phyloP scores from a whole-genome alignment of 352 stramenopile species.

The Phytophthora boehmeriae region DNA sequence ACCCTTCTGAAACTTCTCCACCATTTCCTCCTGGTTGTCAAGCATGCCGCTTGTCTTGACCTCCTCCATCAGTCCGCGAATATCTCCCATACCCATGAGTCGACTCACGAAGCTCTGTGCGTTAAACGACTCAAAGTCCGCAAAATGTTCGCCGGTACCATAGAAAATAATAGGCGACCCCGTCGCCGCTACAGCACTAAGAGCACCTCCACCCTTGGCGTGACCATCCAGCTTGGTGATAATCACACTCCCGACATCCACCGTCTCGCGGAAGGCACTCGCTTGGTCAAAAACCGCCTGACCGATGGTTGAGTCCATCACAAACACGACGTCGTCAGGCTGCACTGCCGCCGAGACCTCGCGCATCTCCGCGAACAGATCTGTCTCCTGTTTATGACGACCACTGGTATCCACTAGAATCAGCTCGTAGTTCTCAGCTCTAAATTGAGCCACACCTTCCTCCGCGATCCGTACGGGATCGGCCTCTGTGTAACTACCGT shows the following conservation, averaged over 20 bases:
- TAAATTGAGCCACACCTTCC: conserved; percentile 97
- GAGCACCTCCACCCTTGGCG: conserved; percentile 97
- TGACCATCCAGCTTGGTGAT: conserved; percentile 99
- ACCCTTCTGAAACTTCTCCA: conserved; percentile 96
- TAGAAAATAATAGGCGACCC: conserved; percentile 99
- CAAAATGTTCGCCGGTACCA: conserved; percentile 97
- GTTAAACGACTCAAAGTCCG: conserved; percentile 98
- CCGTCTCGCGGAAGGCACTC: conserved; percentile 94
- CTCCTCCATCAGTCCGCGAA: conserved; percentile 95
- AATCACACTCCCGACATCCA: conserved; percentile 98
- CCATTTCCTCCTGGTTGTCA: conserved; percentile 96
- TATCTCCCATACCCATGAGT: conserved; percentile 98
- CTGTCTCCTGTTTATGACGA: conserved; percentile 97
- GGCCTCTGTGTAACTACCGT: conserved; percentile 98
- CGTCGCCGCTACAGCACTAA: conserved; percentile 98
- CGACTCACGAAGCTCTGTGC: conserved; percentile 97
- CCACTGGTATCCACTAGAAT: conserved; percentile 99
- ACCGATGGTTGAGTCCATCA: conserved; percentile 99
- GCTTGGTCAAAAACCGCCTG: conserved; percentile 98
- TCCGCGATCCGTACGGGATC: conserved; percentile 98
- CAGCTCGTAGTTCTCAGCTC: conserved; percentile 97
- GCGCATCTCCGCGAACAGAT: conserved; percentile 99
- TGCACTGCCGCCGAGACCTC: conserved; percentile 96
- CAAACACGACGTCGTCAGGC: conserved; percentile 98
- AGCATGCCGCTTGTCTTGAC: conserved; percentile 91